Base-by-base conservation (phyloP, 2,329 filamentous ascomycete genomes). In the Fusarium phyllophilum region DNA sequence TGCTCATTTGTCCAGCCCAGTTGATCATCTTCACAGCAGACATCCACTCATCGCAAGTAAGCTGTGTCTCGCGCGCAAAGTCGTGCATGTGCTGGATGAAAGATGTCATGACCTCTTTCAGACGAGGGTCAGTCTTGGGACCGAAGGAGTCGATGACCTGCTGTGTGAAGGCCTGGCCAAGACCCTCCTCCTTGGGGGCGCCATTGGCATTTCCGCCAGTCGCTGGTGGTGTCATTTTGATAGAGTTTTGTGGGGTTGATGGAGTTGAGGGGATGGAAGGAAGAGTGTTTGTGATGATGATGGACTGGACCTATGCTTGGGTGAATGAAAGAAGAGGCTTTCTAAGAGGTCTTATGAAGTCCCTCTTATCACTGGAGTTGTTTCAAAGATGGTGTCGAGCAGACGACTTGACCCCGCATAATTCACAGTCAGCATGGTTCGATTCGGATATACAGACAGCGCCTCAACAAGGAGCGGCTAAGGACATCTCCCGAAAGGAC, bases 21-120 rank as follows among this genome's bases (percentile, higher is more conserved):
- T 85, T 86, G 72, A 83, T 90, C 84, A 81, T 85, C 72, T 82
- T 86, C 36, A 94, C 90, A 52, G 91, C 94, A 14, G 88, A 84
- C 83, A 93, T 88, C 93, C 93, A 95, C 84, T 96, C 94, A 64
- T 93, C 92, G n/a, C 90, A 87, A 13, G 92, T 95, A 66, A 96
- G 89, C 80, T 95, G 89, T 71, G 93, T 90, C 81, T 96, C 93
- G 54, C 93, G 91, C 44, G 91, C 90, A 81, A 96, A 96, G 83
- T 94, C 93, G 83, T 96, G 94, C 63, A 96, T 86, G 83, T 96
- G 93, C 63, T 86, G 86, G 79, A 95, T 91, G 68, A 95, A 84
- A 36, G 89, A 88, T 55, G 87, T 81, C 84, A 96, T 88, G 80
- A 96, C 87, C 76, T 91, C 85, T 67, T 91, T 89, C 78, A 92